phyloP scores from a whole-genome alignment of 2,329 filamentous ascomycete species.

The Geosmithia putterillii region DNA sequence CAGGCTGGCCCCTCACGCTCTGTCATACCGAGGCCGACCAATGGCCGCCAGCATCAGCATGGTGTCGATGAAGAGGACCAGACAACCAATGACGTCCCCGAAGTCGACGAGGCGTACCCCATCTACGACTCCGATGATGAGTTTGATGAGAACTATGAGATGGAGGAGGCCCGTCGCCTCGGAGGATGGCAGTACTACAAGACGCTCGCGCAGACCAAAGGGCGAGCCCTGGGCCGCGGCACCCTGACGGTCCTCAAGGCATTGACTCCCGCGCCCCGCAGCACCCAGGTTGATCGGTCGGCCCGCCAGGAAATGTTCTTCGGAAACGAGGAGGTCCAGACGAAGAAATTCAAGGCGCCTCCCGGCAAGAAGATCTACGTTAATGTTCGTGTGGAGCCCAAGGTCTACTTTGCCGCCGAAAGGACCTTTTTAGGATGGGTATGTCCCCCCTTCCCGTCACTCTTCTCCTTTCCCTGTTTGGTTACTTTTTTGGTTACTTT shows the following conservation, averaged over 20 bases:
- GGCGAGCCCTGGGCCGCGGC: constrained; percentile 26
- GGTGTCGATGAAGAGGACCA: constrained; percentile 68
- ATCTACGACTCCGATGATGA: constrained; percentile 83
- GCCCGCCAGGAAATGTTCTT: constrained; percentile 40
- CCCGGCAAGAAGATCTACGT: constrained; percentile 90
- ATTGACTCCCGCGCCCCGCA: constrained; percentile 42
- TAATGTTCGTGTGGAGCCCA: constrained; percentile 88
- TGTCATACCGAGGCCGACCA: constrained; percentile 26
- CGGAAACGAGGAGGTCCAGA: constrained; percentile 40
- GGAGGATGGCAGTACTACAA: constrained; percentile 68
- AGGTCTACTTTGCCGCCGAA: constrained; percentile 94
- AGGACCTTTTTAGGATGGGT: constrained; percentile 93
- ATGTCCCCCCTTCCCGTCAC: constrained; percentile 18
- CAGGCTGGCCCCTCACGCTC: constrained; percentile 2
- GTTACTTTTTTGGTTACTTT: background rate
- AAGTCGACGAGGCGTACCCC: constrained; percentile 55
- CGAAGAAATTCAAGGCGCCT: constrained; percentile 56
- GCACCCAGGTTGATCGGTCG: constrained; percentile 44
- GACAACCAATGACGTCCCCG: constrained; percentile 45
- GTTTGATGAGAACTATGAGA: constrained; percentile 58
- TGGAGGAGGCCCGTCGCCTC: constrained; percentile 65
- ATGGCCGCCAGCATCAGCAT: constrained; percentile 17
- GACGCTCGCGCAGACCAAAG: constrained; percentile 39
- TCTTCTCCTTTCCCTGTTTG: background rate
- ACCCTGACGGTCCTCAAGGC: constrained; percentile 31